phyloP scores from a whole-genome alignment of 179 eudicot species.

The Amaranthus tricolor region DNA sequence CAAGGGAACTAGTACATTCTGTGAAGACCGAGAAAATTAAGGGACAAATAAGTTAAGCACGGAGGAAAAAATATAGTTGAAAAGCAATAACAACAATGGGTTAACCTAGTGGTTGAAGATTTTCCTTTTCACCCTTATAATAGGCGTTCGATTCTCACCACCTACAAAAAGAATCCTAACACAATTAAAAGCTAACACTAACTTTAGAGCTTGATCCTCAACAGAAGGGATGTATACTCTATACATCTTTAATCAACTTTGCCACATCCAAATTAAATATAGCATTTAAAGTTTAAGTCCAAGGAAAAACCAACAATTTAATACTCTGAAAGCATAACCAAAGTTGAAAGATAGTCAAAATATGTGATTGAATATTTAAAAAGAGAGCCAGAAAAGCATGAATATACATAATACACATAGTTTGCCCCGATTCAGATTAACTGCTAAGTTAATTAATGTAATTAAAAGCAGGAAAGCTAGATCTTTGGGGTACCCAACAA shows the following conservation, averaged over 20 bases:
- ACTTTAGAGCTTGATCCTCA: constrained; percentile 9
- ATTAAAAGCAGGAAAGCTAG: neutral
- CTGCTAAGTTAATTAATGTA: no score
- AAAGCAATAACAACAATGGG: no score
- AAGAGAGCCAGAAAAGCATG: neutral
- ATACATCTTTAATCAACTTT: neutral
- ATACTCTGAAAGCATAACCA: neutral
- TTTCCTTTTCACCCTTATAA: no score
- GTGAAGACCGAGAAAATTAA: no score
- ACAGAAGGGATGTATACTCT: neutral
- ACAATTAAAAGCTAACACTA: neutral
- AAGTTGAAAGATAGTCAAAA: neutral
- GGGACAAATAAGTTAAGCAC: no score
- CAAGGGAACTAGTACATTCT: no score
- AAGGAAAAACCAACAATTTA: neutral
- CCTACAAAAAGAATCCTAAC: neutral
- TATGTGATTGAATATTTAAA: neutral
- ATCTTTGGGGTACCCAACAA: no score
- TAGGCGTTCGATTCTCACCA: no score
- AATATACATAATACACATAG: constrained; percentile 1
- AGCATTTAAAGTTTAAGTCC: no score
- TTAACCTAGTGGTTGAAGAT: no score
- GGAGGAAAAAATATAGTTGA: no score
- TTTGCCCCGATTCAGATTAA: neutral
- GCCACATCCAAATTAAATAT: neutral